A percentile compares a stretch with the other conserved stretches of the same genome.
phyloP scores from a whole-genome alignment of 2,329 filamentous ascomycete species.

The Venturia nashicola region DNA sequence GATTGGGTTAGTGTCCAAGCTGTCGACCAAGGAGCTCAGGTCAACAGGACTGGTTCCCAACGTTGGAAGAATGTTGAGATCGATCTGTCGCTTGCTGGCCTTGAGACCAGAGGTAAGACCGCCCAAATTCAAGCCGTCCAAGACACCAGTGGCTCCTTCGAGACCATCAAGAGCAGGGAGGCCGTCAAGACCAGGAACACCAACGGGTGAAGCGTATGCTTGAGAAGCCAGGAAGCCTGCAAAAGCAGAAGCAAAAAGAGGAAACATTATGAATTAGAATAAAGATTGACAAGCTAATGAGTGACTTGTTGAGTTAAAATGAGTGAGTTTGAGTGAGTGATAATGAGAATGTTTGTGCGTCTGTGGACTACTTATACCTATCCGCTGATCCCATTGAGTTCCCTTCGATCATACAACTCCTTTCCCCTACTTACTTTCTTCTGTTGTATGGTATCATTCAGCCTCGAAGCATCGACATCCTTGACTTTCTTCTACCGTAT shows the following conservation, averaged over 20 bases:
- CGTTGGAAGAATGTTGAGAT: too few species aligned
- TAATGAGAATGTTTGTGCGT: not conserved
- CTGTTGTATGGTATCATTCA: not conserved
- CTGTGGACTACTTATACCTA: not conserved
- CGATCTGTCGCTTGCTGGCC: too few species aligned
- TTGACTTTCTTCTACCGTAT: not conserved
- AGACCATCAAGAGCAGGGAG: not conserved
- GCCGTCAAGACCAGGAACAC: not conserved
- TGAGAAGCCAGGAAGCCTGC: not conserved
- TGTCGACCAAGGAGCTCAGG: too few species aligned
- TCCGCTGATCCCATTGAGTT: not conserved
- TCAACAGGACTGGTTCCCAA: too few species aligned
- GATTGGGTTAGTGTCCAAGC: too few species aligned
- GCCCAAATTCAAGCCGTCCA: not conserved
- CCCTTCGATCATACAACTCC: not conserved
- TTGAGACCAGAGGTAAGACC: not conserved
- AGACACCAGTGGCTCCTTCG: not conserved
- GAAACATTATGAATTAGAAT: not conserved
- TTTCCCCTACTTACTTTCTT: not conserved
- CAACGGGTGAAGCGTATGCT: not conserved
- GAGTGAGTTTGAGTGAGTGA: not conserved
- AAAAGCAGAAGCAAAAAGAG: constrained; percentile 1
- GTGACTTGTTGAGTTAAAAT: not conserved
- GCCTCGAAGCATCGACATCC: not conserved
- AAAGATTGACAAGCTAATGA: not conserved